A percentile compares a stretch with the other conserved stretches of the same genome.
Conservation (phyloP, 2,329 filamentous ascomycete genomes). For the Microdochium bolleyi region DNA sequence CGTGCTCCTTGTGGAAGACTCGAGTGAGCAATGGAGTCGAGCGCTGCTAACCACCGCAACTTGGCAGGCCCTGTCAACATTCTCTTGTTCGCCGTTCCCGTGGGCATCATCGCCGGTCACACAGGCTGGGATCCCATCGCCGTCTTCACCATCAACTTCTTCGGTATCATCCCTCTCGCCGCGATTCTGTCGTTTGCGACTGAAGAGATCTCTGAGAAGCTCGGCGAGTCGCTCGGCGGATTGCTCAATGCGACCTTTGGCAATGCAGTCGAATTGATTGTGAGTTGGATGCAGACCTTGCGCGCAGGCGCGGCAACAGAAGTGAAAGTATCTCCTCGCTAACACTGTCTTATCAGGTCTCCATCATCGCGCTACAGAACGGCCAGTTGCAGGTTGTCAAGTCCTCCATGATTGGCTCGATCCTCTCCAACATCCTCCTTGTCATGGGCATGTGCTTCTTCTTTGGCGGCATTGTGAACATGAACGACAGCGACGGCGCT, state of each 20-base stretch:
- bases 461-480: conserved; percentile 61
- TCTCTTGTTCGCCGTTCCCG: conserved; percentile 64
- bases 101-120: conserved; percentile 61
- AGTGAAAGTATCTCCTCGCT: conserved; percentile 5
- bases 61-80: conserved; percentile 55
- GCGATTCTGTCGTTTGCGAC: conserved; percentile 70
- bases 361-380: conserved; percentile 79
- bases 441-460: conserved; percentile 78
- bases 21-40: neutral
- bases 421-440: conserved; percentile 87
- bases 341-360: conserved; percentile 51
- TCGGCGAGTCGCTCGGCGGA: conserved; percentile 68
- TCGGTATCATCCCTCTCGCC: conserved; percentile 71
- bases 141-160: conserved; percentile 71
- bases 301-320: conserved; percentile 6
- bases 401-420: conserved; percentile 92
- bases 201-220: conserved; percentile 64
- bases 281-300: conserved; percentile 24
- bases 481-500: conserved; percentile 44
- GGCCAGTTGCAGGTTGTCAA: conserved; percentile 94
- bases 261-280: conserved; percentile 74
- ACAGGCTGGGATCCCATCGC: conserved; percentile 56
- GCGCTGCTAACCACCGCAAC: conserved; percentile 5
- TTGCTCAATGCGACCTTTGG: conserved; percentile 71
- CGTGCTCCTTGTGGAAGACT: neutral